Base-by-base conservation (phyloP, 169 alveolate species). In the Miamiensis avidus region DNA sequence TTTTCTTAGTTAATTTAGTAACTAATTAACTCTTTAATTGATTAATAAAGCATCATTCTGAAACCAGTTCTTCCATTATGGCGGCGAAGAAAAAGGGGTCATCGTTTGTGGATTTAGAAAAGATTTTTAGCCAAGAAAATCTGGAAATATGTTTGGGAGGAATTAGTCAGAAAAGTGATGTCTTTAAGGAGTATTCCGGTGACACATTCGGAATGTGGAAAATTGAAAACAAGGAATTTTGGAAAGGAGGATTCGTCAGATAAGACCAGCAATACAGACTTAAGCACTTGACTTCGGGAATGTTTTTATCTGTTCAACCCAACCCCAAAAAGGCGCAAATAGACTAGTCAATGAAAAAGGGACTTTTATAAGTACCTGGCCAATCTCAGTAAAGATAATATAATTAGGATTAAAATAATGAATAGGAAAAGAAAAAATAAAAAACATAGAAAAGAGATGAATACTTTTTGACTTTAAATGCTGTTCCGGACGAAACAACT, bases 201-300 rank as follows among this genome's bases (percentile, higher is more conserved):
- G 65, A 79, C 29, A 79, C 84, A 6, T 79, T 79, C 64, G 84
- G 84, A 27, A 79, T 79, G 84, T 79, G 84, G 84, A 34, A 29
- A 29, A 49, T 79, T 49, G 84, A 79, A 79, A 79, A 74, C 29
- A 1, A 79, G 64, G 29, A 79, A 49, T 25, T 79, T 11, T 34
- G 49, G 34, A 34, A n/a, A 29, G 84, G 84, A 27, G 84, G 84
- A 0, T 64, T 29, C 27, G 76, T 79, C 29, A 33, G 64, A 65
- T 79, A 28, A 25, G 75, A 28, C 4, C 15, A 79, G 1, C 30
- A 27, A 20, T 79, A 79, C 73, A 69, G 84, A 27, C 76, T 79
- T 16, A 79, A 79, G 29, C 84, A 79, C 65, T 49, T 79, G 0
- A 29, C 76, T 49, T 34, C 76, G 28, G 84, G 84, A 29, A 29